A percentile compares a stretch with the other conserved stretches of the same genome.
phyloP scores from a whole-genome alignment of 805 yeast species.

The Ogataea trehaloabstinens region DNA sequence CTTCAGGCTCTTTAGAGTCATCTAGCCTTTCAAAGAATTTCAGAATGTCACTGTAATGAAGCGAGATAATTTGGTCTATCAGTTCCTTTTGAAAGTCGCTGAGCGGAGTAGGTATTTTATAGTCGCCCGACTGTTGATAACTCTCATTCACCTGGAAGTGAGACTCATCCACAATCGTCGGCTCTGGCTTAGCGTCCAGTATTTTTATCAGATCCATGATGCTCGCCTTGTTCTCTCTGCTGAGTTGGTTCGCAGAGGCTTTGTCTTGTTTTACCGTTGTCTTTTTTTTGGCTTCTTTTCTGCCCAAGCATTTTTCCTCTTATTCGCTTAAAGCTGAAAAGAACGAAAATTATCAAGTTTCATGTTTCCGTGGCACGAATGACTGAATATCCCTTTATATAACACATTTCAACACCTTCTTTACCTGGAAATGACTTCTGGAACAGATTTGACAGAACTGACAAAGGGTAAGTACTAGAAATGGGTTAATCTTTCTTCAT shows the following conservation, averaged over 20 bases:
- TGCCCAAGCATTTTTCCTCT: no score
- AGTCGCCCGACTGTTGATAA: constrained; percentile 54
- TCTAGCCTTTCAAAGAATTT: constrained; percentile 72
- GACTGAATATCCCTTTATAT: no score
- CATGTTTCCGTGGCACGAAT: no score
- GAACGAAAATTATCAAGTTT: no score
- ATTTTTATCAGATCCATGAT: constrained; percentile 72
- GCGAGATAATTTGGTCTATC: constrained; percentile 86
- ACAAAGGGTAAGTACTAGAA: constrained; percentile 17
- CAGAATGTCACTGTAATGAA: constrained; percentile 87
- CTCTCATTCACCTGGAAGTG: constrained; percentile 35
- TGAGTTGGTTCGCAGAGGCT: no score
- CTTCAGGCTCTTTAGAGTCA: constrained; percentile 31
- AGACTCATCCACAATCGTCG: constrained; percentile 65
- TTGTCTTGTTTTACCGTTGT: no score
- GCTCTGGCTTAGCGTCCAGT: constrained; percentile 82
- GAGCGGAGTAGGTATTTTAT: constrained; percentile 79
- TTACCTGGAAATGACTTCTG: no score
- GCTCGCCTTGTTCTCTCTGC: no score
- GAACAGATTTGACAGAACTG: constrained; percentile 4
- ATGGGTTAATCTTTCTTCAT: no score
- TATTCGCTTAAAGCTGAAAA: no score
- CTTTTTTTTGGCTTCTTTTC: no score
- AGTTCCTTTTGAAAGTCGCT: constrained; percentile 83
- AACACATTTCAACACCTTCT: no score